A percentile compares a stretch with the other conserved stretches of the same genome.
These are phyloP conservation scores for Cryptococcus floricola DNA, from an alignment of 1,284 basidiomycete species.

Conservation along the genomic window DNA sequence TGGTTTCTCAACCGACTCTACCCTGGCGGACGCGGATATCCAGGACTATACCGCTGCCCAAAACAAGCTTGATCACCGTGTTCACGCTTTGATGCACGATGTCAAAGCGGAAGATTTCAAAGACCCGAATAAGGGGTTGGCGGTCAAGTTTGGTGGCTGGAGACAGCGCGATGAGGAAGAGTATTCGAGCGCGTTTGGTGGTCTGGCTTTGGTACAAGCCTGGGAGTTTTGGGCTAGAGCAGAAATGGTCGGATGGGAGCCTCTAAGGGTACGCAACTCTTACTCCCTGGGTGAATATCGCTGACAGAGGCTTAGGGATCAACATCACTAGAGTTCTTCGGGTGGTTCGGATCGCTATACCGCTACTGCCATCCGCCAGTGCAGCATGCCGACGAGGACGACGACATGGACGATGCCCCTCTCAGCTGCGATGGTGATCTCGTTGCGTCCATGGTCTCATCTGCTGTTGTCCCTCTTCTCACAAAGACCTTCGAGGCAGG, in stretches of 20 bases:
- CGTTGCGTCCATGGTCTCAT: constrained; percentile 81
- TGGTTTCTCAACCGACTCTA: constrained; percentile 80
- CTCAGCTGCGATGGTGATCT: constrained; percentile 80
- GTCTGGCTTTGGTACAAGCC: constrained; percentile 78
- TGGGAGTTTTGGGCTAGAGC: constrained; percentile 95
- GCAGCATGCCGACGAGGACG: constrained; percentile 34
- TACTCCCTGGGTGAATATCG: not conserved
- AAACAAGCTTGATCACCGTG: constrained; percentile 56
- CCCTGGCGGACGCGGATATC: constrained; percentile 61
- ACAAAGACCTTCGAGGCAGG: constrained; percentile 67
- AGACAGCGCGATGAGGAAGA: constrained; percentile 69
- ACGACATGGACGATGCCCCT: constrained; percentile 54
- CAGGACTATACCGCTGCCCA: constrained; percentile 68
- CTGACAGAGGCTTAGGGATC: constrained; percentile 50
- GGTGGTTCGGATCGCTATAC: constrained; percentile 75
- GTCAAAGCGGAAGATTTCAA: constrained; percentile 82
- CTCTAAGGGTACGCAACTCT: constrained; percentile 61
- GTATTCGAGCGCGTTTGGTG: constrained; percentile 84
- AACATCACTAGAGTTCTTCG: constrained; percentile 68
- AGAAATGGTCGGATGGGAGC: constrained; percentile 83
- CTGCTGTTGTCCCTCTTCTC: constrained; percentile 72
- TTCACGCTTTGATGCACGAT: constrained; percentile 63
- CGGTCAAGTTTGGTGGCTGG: constrained; percentile 74
- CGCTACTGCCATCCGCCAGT: constrained; percentile 64
- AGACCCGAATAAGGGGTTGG: constrained; percentile 71